Conservation (phyloP, 1,284 basidiomycete species). For the Cryptococcus floricola region DNA sequence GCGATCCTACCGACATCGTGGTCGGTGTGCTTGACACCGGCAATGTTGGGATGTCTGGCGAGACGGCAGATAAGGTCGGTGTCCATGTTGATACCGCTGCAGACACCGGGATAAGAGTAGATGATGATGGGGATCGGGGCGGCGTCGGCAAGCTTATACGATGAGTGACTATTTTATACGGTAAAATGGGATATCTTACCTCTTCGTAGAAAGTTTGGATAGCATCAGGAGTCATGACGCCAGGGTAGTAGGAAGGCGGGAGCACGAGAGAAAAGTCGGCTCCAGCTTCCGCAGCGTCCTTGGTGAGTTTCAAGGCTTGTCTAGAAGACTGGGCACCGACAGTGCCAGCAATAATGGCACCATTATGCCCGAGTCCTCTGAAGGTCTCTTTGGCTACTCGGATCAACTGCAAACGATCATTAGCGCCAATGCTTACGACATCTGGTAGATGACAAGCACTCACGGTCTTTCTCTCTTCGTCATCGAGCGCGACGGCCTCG, state of each 20-base stretch:
- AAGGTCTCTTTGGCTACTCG: constrained; percentile 24
- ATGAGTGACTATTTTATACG: background rate
- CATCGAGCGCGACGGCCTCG: constrained; percentile 40
- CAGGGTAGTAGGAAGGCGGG: constrained; percentile 33
- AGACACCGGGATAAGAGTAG: constrained; percentile 38
- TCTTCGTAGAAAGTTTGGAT: constrained; percentile 29
- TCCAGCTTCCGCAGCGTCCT: constrained; percentile 26
- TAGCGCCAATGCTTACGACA: background rate
- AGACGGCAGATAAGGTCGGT: constrained; percentile 29
- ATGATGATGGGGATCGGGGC: constrained; percentile 37
- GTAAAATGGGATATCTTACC: constrained; percentile 11
- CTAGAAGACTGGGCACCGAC: constrained; percentile 30
- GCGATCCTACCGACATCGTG: constrained; percentile 43
- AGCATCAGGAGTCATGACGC: constrained; percentile 21
- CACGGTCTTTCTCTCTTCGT: constrained; percentile 35
- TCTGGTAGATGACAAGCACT: constrained; percentile 4
- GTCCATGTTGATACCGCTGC: constrained; percentile 35
- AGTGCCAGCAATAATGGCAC: constrained; percentile 31
- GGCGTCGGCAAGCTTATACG: constrained; percentile 24
- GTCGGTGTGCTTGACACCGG: constrained; percentile 42
- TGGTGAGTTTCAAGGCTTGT: constrained; percentile 22
- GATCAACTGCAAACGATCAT: constrained; percentile 21
- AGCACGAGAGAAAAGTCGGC: constrained; percentile 33
- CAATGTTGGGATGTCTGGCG: constrained; percentile 36
- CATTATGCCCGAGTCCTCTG: constrained; percentile 14